Evolutionary conservation across 805 yeast genomes (phyloP).

Genomic region (Candida takata): DNA sequence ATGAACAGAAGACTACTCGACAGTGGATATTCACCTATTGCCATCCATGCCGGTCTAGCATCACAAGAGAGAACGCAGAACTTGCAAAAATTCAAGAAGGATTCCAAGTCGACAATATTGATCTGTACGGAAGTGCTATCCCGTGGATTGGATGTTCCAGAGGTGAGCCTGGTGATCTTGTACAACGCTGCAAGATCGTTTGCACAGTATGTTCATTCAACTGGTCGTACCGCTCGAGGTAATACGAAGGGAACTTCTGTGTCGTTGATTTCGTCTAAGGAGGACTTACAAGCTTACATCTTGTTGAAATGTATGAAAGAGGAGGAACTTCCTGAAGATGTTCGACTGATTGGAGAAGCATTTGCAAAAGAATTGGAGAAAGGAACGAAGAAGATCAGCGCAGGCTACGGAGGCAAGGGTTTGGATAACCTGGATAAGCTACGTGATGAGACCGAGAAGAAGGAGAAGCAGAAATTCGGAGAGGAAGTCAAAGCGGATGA

Average conservation of each 20-base stretch:
- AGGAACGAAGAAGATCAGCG: slow-evolving; percentile 58
- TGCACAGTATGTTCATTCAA: slow-evolving; percentile 95
- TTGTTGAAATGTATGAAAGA: slow-evolving; percentile 42
- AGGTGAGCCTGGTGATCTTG: slow-evolving; percentile 72
- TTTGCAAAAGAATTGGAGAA: slow-evolving; percentile 55
- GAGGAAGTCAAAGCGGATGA: slow-evolving; percentile 25
- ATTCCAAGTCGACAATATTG: slow-evolving; percentile 44
- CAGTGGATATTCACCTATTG: slow-evolving; percentile 50
- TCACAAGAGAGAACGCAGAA: slow-evolving; percentile 76
- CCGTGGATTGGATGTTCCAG: slow-evolving; percentile 90
- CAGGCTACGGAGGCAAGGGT: slow-evolving; percentile 94
- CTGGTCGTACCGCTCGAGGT: slow-evolving; percentile 95
- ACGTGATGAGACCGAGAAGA: slow-evolving; percentile 42
- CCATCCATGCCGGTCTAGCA: slow-evolving; percentile 90
- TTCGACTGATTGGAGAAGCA: slow-evolving; percentile 41
- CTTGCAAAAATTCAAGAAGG: slow-evolving; percentile 55
- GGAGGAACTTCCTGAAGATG: slow-evolving; percentile 43
- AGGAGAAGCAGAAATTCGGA: slow-evolving; percentile 45
- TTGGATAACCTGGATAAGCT: slow-evolving; percentile 65
- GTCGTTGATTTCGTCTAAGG: slow-evolving; percentile 59
- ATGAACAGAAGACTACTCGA: slow-evolving; percentile 46
- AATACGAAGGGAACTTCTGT: slow-evolving; percentile 62
- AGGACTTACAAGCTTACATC: slow-evolving; percentile 61
- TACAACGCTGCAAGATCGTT: slow-evolving; percentile 78
- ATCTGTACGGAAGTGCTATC: slow-evolving; percentile 95